Percentiles rank a stretch among this genome's conserved stretches.
These are phyloP conservation scores for Ustilago trichophora DNA, from an alignment of 1,284 basidiomycete species.

Conservation along the genomic window DNA sequence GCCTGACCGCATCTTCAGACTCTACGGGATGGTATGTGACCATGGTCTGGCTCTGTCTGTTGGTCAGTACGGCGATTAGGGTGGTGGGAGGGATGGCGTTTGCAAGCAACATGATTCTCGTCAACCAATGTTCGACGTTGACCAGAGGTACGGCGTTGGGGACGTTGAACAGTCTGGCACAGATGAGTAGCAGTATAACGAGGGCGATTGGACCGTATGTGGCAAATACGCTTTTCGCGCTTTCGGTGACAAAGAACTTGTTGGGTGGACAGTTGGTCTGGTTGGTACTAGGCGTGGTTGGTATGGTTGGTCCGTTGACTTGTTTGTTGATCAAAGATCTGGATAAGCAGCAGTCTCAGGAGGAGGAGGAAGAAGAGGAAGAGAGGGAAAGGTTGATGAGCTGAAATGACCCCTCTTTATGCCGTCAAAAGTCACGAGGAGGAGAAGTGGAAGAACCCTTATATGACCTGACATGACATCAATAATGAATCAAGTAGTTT, in stretches of 20 bases:
- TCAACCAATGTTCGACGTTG: conserved; percentile 46
- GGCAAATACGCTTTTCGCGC: conserved; percentile 46
- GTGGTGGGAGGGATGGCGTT: conserved; percentile 33
- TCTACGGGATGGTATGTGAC: neutral
- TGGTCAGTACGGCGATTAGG: conserved; percentile 8
- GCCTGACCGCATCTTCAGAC: neutral
- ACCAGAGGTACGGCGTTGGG: conserved; percentile 30
- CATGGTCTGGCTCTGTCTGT: conserved; percentile 12
- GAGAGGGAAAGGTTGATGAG: neutral
- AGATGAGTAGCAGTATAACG: conserved; percentile 31
- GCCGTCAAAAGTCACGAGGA: too few relatives aligned
- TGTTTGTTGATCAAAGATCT: conserved; percentile 20
- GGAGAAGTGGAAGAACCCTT: too few relatives aligned
- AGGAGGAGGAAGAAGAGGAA: neutral
- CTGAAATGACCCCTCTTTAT: too few relatives aligned
- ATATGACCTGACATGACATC: too few relatives aligned
- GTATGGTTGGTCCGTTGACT: conserved; percentile 10
- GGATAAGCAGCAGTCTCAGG: conserved; percentile 1
- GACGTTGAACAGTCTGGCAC: conserved; percentile 46
- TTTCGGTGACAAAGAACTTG: conserved; percentile 30
- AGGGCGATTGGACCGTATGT: conserved; percentile 48
- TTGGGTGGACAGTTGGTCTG: conserved; percentile 51
- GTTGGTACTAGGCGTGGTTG: conserved; percentile 26
- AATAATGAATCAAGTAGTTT: too few relatives aligned
- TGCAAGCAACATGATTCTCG: conserved; percentile 44